A percentile compares a stretch with the other conserved stretches of the same genome.
phyloP scores from a whole-genome alignment of 331 rosid species.

The Quercus lobata region DNA sequence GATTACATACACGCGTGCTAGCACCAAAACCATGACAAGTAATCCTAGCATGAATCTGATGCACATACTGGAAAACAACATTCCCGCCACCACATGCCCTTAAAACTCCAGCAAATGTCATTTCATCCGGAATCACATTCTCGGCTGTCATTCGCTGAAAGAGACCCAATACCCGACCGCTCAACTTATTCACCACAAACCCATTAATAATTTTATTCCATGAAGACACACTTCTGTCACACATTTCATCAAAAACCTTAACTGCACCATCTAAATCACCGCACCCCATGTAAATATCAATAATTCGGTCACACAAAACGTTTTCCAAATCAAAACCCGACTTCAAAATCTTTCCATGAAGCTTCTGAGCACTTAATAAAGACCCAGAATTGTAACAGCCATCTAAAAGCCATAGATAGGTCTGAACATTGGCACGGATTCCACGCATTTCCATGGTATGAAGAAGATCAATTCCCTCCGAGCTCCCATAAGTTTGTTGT shows the following conservation, averaged over 20 bases:
- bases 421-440: slow-evolving; percentile 65
- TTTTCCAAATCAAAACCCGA: slow-evolving; percentile 50
- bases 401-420: slow-evolving; percentile 71
- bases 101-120: slow-evolving; percentile 52
- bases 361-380: slow-evolving; percentile 44
- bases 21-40: slow-evolving; percentile 54
- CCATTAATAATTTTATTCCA: slow-evolving; percentile 66
- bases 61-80: slow-evolving; percentile 44
- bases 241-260: slow-evolving; percentile 59
- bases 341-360: slow-evolving; percentile 72
- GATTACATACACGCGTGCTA: slow-evolving; percentile 52
- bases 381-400: slow-evolving; percentile 54
- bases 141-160: slow-evolving; percentile 45
- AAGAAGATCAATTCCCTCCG: slow-evolving; percentile 47
- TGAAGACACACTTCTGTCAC: slow-evolving; percentile 33
- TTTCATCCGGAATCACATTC: slow-evolving; percentile 45
- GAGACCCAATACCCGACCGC: slow-evolving; percentile 33
- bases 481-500: slow-evolving; percentile 21
- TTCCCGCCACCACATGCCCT: slow-evolving; percentile 54
- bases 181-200: slow-evolving; percentile 33
- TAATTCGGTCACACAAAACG: slow-evolving; percentile 41
- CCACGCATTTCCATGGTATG: slow-evolving; percentile 65
- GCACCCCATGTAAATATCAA: slow-evolving; percentile 43
- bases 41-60: slow-evolving; percentile 64
- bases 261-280: slow-evolving; percentile 45